Conservation (phyloP, 768 basidiomycete genomes). For the Scleroderma bovista region DNA sequence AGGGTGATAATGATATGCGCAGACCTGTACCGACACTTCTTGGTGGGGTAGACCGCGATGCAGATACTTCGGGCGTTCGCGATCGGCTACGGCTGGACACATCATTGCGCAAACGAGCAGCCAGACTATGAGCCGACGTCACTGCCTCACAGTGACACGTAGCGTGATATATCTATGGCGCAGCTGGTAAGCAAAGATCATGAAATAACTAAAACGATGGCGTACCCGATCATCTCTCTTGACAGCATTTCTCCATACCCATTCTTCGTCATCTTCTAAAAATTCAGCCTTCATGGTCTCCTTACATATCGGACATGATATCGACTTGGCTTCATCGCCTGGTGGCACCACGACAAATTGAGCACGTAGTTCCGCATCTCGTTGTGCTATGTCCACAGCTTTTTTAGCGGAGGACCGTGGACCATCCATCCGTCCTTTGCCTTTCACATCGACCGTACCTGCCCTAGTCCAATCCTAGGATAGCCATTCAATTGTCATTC, state of each 20-base stretch:
- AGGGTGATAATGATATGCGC: slow-evolving; percentile 42
- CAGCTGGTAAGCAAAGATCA: slow-evolving; percentile 3
- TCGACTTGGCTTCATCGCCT: slow-evolving; percentile 75
- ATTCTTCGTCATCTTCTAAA: slow-evolving; percentile 93
- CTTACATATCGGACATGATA: slow-evolving; percentile 96
- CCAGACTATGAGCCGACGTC: slow-evolving; percentile 57
- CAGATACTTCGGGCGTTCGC: slow-evolving; percentile 60
- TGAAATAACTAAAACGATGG: slow-evolving; percentile 5
- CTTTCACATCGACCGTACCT: slow-evolving; percentile 51
- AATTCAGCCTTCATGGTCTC: slow-evolving; percentile 89
- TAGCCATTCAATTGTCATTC: slow-evolving; percentile 9
- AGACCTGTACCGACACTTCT: slow-evolving; percentile 19
- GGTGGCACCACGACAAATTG: slow-evolving; percentile 87
- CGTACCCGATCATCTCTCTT: slow-evolving; percentile 77
- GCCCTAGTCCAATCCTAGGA: slow-evolving; percentile 86
- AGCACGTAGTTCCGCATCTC: slow-evolving; percentile 68
- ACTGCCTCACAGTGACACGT: slow-evolving; percentile 87
- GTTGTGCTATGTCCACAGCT: slow-evolving; percentile 61
- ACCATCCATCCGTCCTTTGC: slow-evolving; percentile 60
- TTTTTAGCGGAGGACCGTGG: slow-evolving; percentile 48
- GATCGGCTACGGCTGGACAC: slow-evolving; percentile 59
- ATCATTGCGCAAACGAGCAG: slow-evolving; percentile 63
- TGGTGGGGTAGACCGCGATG: slow-evolving; percentile 35
- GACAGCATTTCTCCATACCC: slow-evolving; percentile 94
- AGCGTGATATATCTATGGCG: slow-evolving; percentile 79